These are phyloP conservation scores for Microglena sp. DNA, from an alignment of 139 green algal genomes.

Conservation along the genomic window DNA sequence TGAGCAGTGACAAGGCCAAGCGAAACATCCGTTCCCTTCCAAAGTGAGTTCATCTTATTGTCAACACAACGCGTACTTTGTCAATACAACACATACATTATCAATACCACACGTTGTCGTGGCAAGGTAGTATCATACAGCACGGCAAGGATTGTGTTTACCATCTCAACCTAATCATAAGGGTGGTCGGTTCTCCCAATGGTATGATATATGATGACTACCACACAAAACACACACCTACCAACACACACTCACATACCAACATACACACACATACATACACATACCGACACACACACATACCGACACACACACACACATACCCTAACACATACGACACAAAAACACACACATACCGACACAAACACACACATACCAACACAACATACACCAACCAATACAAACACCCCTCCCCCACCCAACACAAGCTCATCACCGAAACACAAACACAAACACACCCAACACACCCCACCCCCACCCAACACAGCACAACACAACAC, in stretches of 20 bases:
- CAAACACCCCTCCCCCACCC: too few relatives aligned
- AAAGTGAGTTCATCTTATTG: neutral
- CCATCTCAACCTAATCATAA: neutral
- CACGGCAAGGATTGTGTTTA: constrained; percentile 18
- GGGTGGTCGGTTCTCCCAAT: neutral
- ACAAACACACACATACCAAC: too few relatives aligned
- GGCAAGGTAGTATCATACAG: constrained; percentile 21
- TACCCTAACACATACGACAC: too few relatives aligned
- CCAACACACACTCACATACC: too few relatives aligned
- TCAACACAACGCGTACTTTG: too few relatives aligned
- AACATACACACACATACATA: too few relatives aligned
- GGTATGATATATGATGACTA: neutral
- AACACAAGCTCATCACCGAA: too few relatives aligned
- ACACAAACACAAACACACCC: too few relatives aligned
- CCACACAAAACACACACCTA: neutral
- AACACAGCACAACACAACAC: neutral
- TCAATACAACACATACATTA: neutral
- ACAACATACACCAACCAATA: too few relatives aligned
- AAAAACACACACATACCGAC: too few relatives aligned
- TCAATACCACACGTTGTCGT: neutral
- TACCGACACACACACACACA: too few relatives aligned
- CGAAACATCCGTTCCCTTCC: constrained; percentile 62
- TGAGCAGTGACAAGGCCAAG: constrained; percentile 67
- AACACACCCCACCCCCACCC: neutral
- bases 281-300: too few relatives aligned